Base-by-base conservation (phyloP, 208 protist genomes). In the Trypanosoma lewisi region DNA sequence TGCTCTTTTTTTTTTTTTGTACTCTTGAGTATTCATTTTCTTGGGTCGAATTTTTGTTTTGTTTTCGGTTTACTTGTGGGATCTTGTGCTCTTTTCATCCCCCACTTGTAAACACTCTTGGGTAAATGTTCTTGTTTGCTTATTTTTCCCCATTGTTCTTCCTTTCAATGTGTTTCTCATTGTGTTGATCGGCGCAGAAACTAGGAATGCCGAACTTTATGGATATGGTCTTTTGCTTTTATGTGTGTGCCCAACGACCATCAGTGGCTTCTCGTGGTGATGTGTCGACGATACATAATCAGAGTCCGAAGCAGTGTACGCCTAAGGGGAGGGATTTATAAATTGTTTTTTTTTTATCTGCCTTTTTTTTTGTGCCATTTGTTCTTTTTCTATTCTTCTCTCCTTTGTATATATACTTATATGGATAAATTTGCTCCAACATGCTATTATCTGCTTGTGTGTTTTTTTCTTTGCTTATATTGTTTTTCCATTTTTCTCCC, bases 381-480 rank as follows among this genome's bases (percentile, higher is more conserved):
- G 9, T 52, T 42, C 14, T 56, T 50, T 42, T 27, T 60, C 2
- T 47, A 17, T 52, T 34, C 27, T 5, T 60, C 14, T 16, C 51
- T 54, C 23, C 42, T 55, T 16, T 48, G 25, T 25, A 51, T 63
- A n/a, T 68, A 47, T 69, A 54, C 63, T 33, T 59, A 61, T 52
- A 41, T 70, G 4, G 17, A 54, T 70, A n/a, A 54, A 25, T 55
- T 17, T 19, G n/a, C 33, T n/a, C n/a, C n/a, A n/a, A n/a, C n/a
- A n/a, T n/a, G n/a, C n/a, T n/a, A n/a, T n/a, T n/a, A n/a, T n/a
- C n/a, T n/a, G n/a, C n/a, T n/a, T n/a, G n/a, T n/a, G n/a, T n/a
- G n/a, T n/a, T n/a, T n/a, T n/a, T n/a, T n/a, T n/a, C n/a, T n/a
- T n/a, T n/a, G n/a, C n/a, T n/a, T n/a, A n/a, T n/a, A n/a, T n/a